Percentiles rank a stretch among this genome's conserved stretches.
These are phyloP conservation scores for Phialocephala sp. DNA, from an alignment of 2,329 filamentous ascomycete species.

Conservation along the genomic window DNA sequence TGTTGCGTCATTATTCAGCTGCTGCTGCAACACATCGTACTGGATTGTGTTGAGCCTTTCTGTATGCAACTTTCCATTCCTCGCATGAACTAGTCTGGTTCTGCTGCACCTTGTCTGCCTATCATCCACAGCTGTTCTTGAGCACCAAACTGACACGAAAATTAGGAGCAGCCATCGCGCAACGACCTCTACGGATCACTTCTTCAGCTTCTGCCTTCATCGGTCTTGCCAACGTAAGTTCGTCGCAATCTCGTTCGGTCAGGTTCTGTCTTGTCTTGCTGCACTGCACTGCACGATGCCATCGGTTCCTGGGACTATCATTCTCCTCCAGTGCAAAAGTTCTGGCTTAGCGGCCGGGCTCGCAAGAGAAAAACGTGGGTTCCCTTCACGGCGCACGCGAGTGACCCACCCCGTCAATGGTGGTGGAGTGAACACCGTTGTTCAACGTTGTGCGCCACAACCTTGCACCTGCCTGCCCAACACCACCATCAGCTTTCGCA, in stretches of 20 bases:
- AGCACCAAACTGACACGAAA: slow-evolving; percentile 31
- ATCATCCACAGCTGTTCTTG: slow-evolving; percentile 16
- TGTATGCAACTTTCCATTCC: slow-evolving; percentile 35
- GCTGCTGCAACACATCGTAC: slow-evolving; percentile 15
- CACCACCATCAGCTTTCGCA: slow-evolving; percentile 11
- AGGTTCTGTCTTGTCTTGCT: background rate
- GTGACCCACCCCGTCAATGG: slow-evolving; percentile 25
- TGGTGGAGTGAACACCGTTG: slow-evolving; percentile 20
- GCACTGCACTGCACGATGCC: background rate
- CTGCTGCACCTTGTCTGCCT: slow-evolving; percentile 27
- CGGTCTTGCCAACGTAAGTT: slow-evolving; percentile 20
- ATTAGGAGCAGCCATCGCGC: slow-evolving; percentile 9
- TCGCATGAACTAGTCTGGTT: slow-evolving; percentile 31
- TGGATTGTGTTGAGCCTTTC: slow-evolving; percentile 20
- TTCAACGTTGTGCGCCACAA: slow-evolving; percentile 27
- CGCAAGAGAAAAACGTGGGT: slow-evolving; percentile 33
- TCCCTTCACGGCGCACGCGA: slow-evolving; percentile 29
- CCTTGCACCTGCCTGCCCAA: slow-evolving; percentile 25
- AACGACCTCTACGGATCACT: slow-evolving; percentile 8
- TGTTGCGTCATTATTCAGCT: slow-evolving; percentile 33
- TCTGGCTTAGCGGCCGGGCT: slow-evolving; percentile 26
- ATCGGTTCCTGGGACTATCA: slow-evolving; percentile 17
- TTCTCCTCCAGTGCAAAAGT: background rate
- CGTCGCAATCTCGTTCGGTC: slow-evolving; percentile 15
- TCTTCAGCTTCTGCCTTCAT: background rate